Evolutionary conservation across 139 green algal species (phyloP).

Genomic region (Tetraselmis striata): DNA sequence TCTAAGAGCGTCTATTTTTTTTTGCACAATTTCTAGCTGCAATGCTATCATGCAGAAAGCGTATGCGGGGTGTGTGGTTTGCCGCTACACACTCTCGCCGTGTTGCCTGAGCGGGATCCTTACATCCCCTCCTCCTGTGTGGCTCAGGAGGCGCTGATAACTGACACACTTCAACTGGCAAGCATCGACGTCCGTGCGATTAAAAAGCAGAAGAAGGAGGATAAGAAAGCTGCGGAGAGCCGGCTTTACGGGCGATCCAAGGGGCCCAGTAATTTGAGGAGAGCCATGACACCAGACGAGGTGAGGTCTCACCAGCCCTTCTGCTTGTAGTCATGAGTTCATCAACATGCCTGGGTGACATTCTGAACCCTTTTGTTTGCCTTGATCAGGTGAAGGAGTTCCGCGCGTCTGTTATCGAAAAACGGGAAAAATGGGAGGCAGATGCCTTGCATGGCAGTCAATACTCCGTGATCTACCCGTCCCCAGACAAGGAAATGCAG

Average conservation of each 20-base stretch:
- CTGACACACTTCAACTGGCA: slow-evolving; percentile 32
- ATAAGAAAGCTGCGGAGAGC: slow-evolving; percentile 4
- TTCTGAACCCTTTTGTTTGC: too few species aligned
- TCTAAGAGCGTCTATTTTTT: too few species aligned
- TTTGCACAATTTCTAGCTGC: too few species aligned
- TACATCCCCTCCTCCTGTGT: too few species aligned
- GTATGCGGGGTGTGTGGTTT: too few species aligned
- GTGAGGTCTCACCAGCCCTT: too few species aligned
- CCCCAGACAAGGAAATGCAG: not conserved
- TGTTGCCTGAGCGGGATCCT: too few species aligned
- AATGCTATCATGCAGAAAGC: too few species aligned
- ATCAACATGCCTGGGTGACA: too few species aligned
- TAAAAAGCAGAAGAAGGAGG: slow-evolving; percentile 3
- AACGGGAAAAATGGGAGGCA: not conserved
- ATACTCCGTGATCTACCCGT: slow-evolving; percentile 7
- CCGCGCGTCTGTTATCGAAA: not conserved
- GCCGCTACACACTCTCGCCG: too few species aligned
- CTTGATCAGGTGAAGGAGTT: not conserved
- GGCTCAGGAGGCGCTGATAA: slow-evolving; percentile 26
- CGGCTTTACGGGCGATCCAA: not conserved
- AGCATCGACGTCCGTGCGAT: slow-evolving; percentile 4
- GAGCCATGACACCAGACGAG: not conserved
- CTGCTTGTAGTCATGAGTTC: too few species aligned
- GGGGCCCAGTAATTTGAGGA: not conserved
- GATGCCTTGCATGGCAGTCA: not conserved